Base-by-base conservation (phyloP, 139 green algal genomes). In the Coccomyxa sp. region DNA sequence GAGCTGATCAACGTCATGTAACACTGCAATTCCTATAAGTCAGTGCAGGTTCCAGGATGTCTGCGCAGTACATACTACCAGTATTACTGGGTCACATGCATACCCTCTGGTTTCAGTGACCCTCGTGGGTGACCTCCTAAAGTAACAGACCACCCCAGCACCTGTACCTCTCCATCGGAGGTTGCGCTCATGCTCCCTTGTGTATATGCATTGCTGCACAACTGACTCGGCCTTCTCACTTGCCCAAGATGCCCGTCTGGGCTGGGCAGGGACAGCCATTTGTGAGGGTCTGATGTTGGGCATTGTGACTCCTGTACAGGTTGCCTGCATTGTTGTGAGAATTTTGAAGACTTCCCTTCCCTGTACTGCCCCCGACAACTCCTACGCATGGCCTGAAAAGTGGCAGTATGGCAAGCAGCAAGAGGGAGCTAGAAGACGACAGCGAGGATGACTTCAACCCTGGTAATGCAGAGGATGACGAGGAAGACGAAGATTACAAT, bases 401-500 rank as follows among this genome's bases (percentile, higher is more conserved):
- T 27, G 10, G 70, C 35, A n/a, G n/a, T n/a, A n/a, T 29, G 34
- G 29, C 36, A 75, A 36, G 68, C 10, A 39, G 9, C 41, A 41
- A 39, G 24, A 70, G 16, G 24, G 41, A 78, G 2, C 39, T n/a
- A n/a, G n/a, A 58, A 40, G 71, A 78, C 18, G 78, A 74, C 14
- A 14, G 24, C 6, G 44, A 82, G 58, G 79, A 76, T 7, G 77
- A 75, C n/a, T n/a, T n/a, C n/a, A n/a, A n/a, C n/a, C n/a, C n/a
- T n/a, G n/a, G n/a, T n/a, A n/a, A n/a, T n/a, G n/a, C n/a, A 7
- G 80, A 79, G n/a, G 71, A 83, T 14, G 80, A 82, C 8, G 68
- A 55, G 7, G 64, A 83, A 70, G 77, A 83, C 35, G 82, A 88
- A 1, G 81, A 82, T 22, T 83, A 88, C 12, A 80, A 90, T 34